Percentiles rank a stretch among this genome's conserved stretches.
Conservation (phyloP, 2,329 filamentous ascomycete genomes). For the Penicillium concentricum region DNA sequence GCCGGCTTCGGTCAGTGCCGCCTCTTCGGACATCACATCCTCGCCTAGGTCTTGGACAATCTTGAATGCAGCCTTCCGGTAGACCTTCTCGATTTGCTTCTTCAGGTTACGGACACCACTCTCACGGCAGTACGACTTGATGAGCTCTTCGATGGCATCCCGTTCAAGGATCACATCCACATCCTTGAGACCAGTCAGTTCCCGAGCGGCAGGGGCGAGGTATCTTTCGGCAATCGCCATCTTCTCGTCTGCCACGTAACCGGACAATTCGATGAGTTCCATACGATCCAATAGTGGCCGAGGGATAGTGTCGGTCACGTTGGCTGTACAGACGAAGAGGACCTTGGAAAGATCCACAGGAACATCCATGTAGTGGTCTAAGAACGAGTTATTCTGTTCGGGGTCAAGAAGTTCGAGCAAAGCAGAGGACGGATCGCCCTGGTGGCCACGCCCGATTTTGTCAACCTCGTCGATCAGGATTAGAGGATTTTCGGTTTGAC, state of each 20-base stretch:
- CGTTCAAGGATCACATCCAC: constrained; percentile 85
- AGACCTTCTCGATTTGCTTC: constrained; percentile 99
- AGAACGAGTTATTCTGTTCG: constrained; percentile 94
- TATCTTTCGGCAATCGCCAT: constrained; percentile 97
- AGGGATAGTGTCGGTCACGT: constrained; percentile 98
- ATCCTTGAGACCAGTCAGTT: constrained; percentile 83
- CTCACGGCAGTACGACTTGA: constrained; percentile 97
- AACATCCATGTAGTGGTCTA: constrained; percentile 98
- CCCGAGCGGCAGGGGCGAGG: constrained; percentile 89
- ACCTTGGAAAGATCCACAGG: constrained; percentile 97
- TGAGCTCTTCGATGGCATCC: constrained; percentile 89
- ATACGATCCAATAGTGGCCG: constrained; percentile 91
- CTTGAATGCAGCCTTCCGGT: constrained; percentile 93
- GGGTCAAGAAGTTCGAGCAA: constrained; percentile 91
- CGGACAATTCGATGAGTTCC: constrained; percentile 95
- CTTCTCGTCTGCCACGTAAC: constrained; percentile 97
- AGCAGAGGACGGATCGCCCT: constrained; percentile 93
- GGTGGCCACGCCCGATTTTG: constrained; percentile 95
- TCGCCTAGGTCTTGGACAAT: constrained; percentile 95
- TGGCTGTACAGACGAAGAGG: constrained; percentile 96
- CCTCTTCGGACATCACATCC: constrained; percentile 73
- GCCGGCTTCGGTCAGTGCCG: constrained; percentile 80
- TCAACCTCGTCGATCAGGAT: constrained; percentile 97
- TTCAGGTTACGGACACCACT: constrained; percentile 96
- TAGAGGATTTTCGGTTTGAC: constrained; percentile 95